Base-by-base conservation (phyloP, 148 eudicot genomes). In the Camellia lanceoleosa region DNA sequence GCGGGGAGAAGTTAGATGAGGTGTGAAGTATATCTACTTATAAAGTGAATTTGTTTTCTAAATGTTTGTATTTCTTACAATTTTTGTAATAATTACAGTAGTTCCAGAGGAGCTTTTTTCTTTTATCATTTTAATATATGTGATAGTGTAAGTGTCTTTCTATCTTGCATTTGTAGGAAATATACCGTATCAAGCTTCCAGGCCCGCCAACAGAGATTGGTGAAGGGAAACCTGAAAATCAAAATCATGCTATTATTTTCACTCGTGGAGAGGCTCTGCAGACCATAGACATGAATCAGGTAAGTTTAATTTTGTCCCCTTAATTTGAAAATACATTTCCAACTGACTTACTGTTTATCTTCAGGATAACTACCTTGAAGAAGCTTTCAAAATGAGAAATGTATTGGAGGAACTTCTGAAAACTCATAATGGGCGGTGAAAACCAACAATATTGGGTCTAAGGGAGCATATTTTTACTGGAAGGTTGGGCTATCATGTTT, bases 251-350 rank as follows among this genome's bases (percentile, higher is more conserved):
- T 67, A 93, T 96, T 75, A 90, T 96, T 83, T 96, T 96, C 82
- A 96, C 99, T 68, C 97, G 99, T 74, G 99, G 99, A 85, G 99
- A 96, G 88, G 99, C 98, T 78, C 85, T 96, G 73, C 99, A 96
- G 82, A 92, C 97, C 19, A 96, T 96, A 80, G 99, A 96, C 89
- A 96, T 96, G 99, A 96, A 96, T 85, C 99, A 96, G 97, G 99
- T 92, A 68, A 78, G 23, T 54, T 44, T 64, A 58, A 51, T 23
- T 23, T 58, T 73, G 61, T 52, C 68, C 47, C 73, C 58, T 76
- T 59, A 18, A 66, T 51, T 51, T 67, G 44, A 13, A 52, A 12
- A 79, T 49, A 41, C 71, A 74, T 67, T 74, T 43, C 73, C 44
- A 69, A 20, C 41, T 71, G 65, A 78, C 69, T 68, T 49, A 42